Conservation (phyloP, 495 filamentous ascomycete genomes). For the Bathelium albidoporum region DNA sequence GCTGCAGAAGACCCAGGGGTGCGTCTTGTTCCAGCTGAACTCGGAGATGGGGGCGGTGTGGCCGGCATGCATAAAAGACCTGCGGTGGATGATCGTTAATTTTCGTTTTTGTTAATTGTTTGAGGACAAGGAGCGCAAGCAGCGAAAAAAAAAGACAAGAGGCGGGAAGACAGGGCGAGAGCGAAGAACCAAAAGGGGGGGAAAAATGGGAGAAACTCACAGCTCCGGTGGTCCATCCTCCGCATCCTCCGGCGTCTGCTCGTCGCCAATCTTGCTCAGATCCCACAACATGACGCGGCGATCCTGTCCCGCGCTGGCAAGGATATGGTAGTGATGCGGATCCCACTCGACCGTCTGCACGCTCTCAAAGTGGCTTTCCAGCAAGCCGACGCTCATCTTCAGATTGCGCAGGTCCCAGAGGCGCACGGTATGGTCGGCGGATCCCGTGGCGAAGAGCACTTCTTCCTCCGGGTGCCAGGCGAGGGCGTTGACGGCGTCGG, state of each 20-base stretch:
- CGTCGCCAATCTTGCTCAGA: conserved; percentile 76
- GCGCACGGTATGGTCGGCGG: conserved; percentile 87
- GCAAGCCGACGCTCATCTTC: conserved; percentile 63
- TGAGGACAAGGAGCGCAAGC: too few species aligned
- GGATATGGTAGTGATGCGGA: conserved; percentile 72
- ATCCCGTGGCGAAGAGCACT: conserved; percentile 79
- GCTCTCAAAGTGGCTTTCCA: conserved; percentile 74
- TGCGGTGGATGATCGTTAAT: conserved; percentile 37
- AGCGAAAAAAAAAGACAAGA: too few species aligned
- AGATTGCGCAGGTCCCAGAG: conserved; percentile 89
- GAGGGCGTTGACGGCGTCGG: conserved; percentile 86
- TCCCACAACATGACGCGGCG: conserved; percentile 96
- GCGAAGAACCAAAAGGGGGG: neutral
- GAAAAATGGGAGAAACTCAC: too few species aligned
- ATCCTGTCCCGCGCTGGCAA: conserved; percentile 87
- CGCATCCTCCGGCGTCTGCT: conserved; percentile 89
- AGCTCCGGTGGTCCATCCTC: conserved; percentile 95
- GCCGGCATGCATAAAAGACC: conserved; percentile 94
- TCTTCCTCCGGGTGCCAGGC: conserved; percentile 87
- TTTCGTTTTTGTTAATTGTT: too few species aligned
- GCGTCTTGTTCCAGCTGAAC: conserved; percentile 94
- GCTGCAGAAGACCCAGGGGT: conserved; percentile 89
- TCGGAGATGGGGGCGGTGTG: conserved; percentile 94
- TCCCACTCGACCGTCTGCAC: conserved; percentile 93
- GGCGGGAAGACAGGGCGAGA: neutral